Evolutionary conservation across 2,329 filamentous ascomycete species (phyloP), one percentile per base, ranked within the genome.

Genomic region (Lecanicillium sp.): DNA sequence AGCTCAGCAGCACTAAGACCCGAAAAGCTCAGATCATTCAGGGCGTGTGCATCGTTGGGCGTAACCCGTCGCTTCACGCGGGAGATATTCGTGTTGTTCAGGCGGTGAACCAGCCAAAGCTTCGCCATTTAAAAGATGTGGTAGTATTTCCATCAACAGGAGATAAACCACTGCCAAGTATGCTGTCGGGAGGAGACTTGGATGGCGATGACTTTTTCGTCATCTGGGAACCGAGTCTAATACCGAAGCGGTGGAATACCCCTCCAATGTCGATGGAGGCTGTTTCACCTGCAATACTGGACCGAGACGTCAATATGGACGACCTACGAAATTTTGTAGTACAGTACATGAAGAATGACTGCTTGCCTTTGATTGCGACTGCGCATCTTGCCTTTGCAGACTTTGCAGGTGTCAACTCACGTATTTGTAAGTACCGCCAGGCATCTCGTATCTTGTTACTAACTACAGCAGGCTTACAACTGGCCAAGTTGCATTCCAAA

Each of bases 161-260:
- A 0, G 87, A 95, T 52, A 72, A 83, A 13, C 87, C 94, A 45
- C 64, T 98, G 16, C 79, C 89, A 1, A 88, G 84, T 51, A 96
- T 96, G 90, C 88, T 92, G 46, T 95, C 92, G 4, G 92, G 92
- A 2, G 92, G 92, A 0, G 92, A 98, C 53, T 71, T 98, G 0
- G 92, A 98, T 53, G 92, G 92, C 0, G 92, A 98, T 51, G 92
- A 98, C 54, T 98, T 88, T 55, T 81, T 96, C 40, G 79, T 96
- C 5, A 83, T 95, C 33, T 98, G 92, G 90, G 89, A 98, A 48
- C 57, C 70, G 16, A 72, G 75, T 12, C 65, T 98, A 6, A 67
- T 94, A 18, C 86, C 86, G 0, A 47, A 59, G 1, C 63, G 74
- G 36, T 85, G 84, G 76, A 85, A 92, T 48, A 67, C 75, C 25